Evolutionary conservation across 257 asterid genomes (phyloP), one percentile per base, ranked within the genome.

Genomic region (Solanum sejunctum): DNA sequence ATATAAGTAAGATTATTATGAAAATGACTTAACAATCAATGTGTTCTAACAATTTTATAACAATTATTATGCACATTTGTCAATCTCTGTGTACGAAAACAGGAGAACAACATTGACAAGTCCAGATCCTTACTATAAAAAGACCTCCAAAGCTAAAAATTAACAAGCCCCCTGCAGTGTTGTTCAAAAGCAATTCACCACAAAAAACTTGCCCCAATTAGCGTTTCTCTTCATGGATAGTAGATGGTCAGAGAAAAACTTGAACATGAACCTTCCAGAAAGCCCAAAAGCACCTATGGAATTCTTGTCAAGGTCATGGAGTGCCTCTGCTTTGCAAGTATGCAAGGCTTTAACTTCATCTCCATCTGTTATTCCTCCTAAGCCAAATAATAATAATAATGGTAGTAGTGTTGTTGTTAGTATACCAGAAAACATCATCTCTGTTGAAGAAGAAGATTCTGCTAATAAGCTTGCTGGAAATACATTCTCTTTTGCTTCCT

Each of bases 201-300:
- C 49, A 21, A 41, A 26, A 57, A 6, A 56, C 16, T 20, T 12
- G 21, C 13, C 20, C 23, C 10, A 11, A 17, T 5, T 39, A 21
- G 63, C 26, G 36, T 47, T 12, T 1, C 15, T 10, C 41, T 41
- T 18, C 43, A 93, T 93, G 98, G 97, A 93, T 88, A 43, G 80
- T 15, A 20, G 86, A 82, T 95, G 97, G 98, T 88, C 90, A 84
- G 96, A 93, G 71, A 94, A 90, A 88, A 91, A 86, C 88, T 85
- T 88, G 32, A 60, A 60, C 21, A 67, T 84, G 64, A 97, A 88
- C 84, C 89, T 97, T 86, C 99, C 99, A 90, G 99, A 97, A 84
- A 95, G 99, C 88, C 99, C 99, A 61, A 88, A 96, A 84, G 97
- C 92, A 15, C 98, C 99, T 3, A 97, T 97, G 97, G 99, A 97